phyloP scores from a whole-genome alignment of 1,139 yeast species.

The Kodamaea arcana region DNA sequence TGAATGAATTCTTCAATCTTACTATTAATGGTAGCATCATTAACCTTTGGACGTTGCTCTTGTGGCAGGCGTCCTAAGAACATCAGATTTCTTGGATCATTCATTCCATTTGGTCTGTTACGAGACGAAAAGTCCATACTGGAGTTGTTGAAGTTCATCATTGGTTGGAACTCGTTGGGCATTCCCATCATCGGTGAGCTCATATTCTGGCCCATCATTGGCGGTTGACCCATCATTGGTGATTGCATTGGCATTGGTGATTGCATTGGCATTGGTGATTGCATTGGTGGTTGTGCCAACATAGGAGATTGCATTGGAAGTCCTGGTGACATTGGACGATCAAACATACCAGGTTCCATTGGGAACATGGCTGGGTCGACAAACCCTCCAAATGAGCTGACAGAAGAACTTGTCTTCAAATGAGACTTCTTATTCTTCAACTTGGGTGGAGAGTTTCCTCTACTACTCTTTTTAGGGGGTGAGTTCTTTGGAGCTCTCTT shows the following conservation, averaged over 20 bases:
- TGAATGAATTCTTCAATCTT: conserved; percentile 35
- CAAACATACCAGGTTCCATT: conserved; percentile 3
- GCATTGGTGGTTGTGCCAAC: no score
- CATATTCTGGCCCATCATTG: conserved; percentile 8
- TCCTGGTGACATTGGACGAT: conserved; percentile 4
- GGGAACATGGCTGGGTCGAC: conserved; percentile 1
- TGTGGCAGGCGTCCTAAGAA: conserved; percentile 1
- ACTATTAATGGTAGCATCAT: conserved; percentile 18
- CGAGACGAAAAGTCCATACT: conserved; percentile 1
- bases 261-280: no score
- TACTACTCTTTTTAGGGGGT: conserved; percentile 4
- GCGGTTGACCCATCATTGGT: conserved; percentile 11
- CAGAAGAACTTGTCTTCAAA: conserved; percentile 6
- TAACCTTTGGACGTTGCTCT: conserved; percentile 4
- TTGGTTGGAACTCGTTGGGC: no score
- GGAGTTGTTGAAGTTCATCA: conserved; percentile 17
- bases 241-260: no score
- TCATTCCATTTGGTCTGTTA: not conserved
- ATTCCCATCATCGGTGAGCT: conserved; percentile 12
- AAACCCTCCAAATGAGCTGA: conserved; percentile 12
- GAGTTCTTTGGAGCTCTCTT: conserved; percentile 1
- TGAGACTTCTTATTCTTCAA: conserved; percentile 4
- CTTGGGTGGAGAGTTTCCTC: conserved; percentile 1
- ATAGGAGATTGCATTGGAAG: conserved; percentile 3
- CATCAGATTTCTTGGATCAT: conserved; percentile 1